phyloP scores from a whole-genome alignment of 2,329 filamentous ascomycete species.

The Dryadomyces quercus-mongolicae region DNA sequence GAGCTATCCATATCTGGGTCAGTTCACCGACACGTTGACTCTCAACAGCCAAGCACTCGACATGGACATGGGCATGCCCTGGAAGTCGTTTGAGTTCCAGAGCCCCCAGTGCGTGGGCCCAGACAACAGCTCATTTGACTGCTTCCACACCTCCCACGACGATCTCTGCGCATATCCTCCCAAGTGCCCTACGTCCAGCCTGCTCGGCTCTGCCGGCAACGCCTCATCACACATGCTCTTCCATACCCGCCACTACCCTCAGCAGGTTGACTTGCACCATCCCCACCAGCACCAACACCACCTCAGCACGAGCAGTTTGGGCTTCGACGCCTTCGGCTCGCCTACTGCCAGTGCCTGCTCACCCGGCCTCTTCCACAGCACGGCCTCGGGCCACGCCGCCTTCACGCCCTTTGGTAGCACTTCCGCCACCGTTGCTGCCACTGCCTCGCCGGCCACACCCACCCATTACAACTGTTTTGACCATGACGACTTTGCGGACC shows the following conservation, averaged over 20 bases:
- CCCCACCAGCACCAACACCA: neutral
- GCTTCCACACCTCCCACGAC: conserved; percentile 11
- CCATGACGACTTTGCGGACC: conserved; percentile 7
- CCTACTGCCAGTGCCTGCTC: neutral
- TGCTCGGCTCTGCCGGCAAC: neutral
- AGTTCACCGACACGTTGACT: conserved; percentile 5
- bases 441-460: neutral
- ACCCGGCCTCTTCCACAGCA: neutral
- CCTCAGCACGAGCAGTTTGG: neutral
- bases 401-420: neutral
- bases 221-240: conserved; percentile 9
- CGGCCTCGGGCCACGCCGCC: neutral
- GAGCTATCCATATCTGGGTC: conserved; percentile 5
- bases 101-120: conserved; percentile 9
- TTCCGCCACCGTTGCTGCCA: neutral
- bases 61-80: conserved; percentile 7
- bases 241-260: conserved; percentile 9
- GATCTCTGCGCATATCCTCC: conserved; percentile 12
- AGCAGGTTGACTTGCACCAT: neutral
- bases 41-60: conserved; percentile 4
- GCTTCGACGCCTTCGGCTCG: neutral
- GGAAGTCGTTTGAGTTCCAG: conserved; percentile 10
- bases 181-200: conserved; percentile 7
- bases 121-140: conserved; percentile 1
- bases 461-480: neutral